Evolutionary conservation across 106 monocot genomes (phyloP), one percentile per base, ranked within the genome.

Genomic region (Dendrobium officinale): DNA sequence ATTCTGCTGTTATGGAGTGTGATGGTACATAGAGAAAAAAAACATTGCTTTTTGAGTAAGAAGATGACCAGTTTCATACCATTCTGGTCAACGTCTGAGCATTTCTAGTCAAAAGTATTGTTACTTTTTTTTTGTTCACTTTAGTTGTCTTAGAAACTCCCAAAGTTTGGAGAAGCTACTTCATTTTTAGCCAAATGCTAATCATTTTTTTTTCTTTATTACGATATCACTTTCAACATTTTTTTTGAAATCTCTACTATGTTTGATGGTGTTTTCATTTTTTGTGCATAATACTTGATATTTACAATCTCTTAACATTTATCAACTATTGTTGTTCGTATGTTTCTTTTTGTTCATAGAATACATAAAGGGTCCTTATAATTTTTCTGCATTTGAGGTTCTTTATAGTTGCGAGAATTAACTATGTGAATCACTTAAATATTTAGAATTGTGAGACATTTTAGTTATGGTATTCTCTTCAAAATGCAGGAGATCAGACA

Each of bases 401-500:
- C 37, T 33, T 37, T 66, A 15, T 66, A 9, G 22, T 66, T 66
- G 37, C 4, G 11, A 70, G 70, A 15, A 70, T 70, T 33, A 70
- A 22, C 20, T 61, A 10, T 66, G 24, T 70, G 16, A 29, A 37
- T 70, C 16, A 70, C 33, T 70, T 70, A 70, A 29, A 37, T 70
- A 70, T 70, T 70, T 70, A 16, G 9, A 33, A 37, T 70, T 70
- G 4, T 67, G 33, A 37, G 70, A 37, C 33, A 70, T 42, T 16
- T 44, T 74, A 19, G 5, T 74, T 74, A 43, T 42, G 8, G 42
- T n/a, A 3, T 44, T 81, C 66, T 64, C 77, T 27, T 81, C 37
- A 18, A 37, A 70, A 77, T 84, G 87, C 18, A 67, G 77, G 75
- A 84, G 79, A 42, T 31, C 48, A 40, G 81, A 81, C 55, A 67